These are phyloP conservation scores for Termitomyces sp. DNA, from an alignment of 1,284 basidiomycete species.

Conservation along the genomic window DNA sequence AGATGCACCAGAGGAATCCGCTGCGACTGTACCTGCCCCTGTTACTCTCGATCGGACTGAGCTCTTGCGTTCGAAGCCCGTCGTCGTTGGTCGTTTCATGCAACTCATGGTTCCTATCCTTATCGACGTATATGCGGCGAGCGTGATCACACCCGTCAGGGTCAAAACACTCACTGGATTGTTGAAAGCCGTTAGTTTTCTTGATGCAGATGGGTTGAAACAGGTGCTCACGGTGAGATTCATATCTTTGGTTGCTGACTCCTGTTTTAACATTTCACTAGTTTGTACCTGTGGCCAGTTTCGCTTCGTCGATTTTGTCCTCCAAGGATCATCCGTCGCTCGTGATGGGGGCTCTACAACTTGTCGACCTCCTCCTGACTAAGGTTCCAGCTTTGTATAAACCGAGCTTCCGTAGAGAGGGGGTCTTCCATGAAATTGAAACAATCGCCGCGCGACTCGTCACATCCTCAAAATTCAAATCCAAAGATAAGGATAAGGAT, in stretches of 20 bases:
- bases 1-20: constrained; percentile 29
- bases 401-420: constrained; percentile 86
- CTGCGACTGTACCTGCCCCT: constrained; percentile 28
- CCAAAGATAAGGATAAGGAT: constrained; percentile 46
- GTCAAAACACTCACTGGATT: constrained; percentile 84
- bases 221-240: constrained; percentile 61
- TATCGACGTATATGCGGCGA: constrained; percentile 93
- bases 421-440: constrained; percentile 91
- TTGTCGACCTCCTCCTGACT: constrained; percentile 82
- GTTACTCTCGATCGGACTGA: constrained; percentile 53
- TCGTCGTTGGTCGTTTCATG: constrained; percentile 80
- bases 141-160: constrained; percentile 80
- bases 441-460: constrained; percentile 61
- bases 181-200: constrained; percentile 85
- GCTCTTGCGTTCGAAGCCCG: constrained; percentile 68
- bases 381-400: constrained; percentile 83
- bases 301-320: constrained; percentile 88
- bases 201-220: constrained; percentile 73
- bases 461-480: constrained; percentile 48
- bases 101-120: constrained; percentile 85
- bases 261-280: constrained; percentile 28
- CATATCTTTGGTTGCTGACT: constrained; percentile 10
- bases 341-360: constrained; percentile 82
- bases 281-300: constrained; percentile 88
- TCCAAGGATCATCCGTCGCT: constrained; percentile 84